Conservation (phyloP, 768 basidiomycete genomes). For the Postia placenta region DNA sequence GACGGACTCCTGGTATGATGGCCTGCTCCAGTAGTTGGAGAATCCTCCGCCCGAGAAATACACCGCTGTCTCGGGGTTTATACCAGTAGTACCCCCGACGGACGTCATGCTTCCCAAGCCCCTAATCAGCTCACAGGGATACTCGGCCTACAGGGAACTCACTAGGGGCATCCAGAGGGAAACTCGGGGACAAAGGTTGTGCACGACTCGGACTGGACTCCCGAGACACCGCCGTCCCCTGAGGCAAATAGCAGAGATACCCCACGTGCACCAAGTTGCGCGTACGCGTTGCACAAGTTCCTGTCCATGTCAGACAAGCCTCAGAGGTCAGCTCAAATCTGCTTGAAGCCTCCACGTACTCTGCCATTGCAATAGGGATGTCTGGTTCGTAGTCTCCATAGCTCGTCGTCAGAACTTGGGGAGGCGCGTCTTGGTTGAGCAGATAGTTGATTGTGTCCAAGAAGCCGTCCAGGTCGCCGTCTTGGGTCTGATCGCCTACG, state of each 20-base stretch:
- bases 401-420: conserved; percentile 59
- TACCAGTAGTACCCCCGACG: conserved; percentile 21
- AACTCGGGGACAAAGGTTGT: conserved; percentile 48
- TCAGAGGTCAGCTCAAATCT: no score
- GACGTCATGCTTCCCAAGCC: conserved; percentile 22
- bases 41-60: conserved; percentile 23
- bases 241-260: conserved; percentile 59
- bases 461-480: conserved; percentile 20
- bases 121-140: not conserved
- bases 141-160: conserved; percentile 12
- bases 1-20: conserved; percentile 19
- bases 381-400: conserved; percentile 71
- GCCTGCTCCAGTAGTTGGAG: conserved; percentile 23
- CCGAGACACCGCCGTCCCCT: conserved; percentile 63
- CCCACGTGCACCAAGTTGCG: conserved; percentile 64
- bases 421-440: conserved; percentile 35
- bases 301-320: conserved; percentile 56
- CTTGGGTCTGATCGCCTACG: conserved; percentile 26
- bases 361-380: conserved; percentile 50
- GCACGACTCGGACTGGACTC: conserved; percentile 35
- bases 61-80: conserved; percentile 21
- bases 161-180: conserved; percentile 42
- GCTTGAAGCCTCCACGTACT: no score
- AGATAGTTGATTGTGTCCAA: conserved; percentile 53
- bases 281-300: conserved; percentile 51